phyloP scores from a whole-genome alignment of 2,329 filamentous ascomycete genomes.

The Leptographium radiaticola region DNA sequence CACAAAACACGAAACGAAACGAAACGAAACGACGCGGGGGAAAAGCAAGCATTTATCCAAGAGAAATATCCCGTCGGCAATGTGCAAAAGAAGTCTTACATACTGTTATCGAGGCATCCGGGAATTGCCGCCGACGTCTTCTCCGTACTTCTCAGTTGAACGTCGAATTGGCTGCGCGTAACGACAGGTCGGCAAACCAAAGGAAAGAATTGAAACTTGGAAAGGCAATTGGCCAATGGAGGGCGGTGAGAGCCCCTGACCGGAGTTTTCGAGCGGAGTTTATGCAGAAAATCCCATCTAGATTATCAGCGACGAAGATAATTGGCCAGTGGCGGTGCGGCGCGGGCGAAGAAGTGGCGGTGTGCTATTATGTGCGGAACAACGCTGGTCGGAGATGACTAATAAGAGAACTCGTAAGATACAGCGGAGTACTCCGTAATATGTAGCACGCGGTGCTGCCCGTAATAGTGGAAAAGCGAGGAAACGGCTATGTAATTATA shows the following conservation, averaged over 20 bases:
- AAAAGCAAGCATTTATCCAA: too few relatives aligned
- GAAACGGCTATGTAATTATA: too few relatives aligned
- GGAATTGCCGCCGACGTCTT: background rate
- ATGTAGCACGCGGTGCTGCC: too few relatives aligned
- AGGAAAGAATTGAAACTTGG: background rate
- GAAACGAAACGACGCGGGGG: background rate
- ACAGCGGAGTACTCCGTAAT: too few relatives aligned
- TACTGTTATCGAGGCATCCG: background rate
- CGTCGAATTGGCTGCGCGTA: background rate
- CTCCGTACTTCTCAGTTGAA: too few relatives aligned
- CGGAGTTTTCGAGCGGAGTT: background rate
- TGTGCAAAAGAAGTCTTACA: background rate
- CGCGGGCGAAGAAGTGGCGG: too few relatives aligned
- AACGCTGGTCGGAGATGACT: background rate
- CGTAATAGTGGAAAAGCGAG: too few relatives aligned
- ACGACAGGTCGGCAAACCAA: background rate
- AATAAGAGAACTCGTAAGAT: background rate
- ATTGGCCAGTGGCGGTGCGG: too few relatives aligned
- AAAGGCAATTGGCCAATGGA: conserved; percentile 7
- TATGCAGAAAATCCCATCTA: background rate
- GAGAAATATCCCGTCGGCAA: too few relatives aligned
- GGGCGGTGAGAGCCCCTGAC: conserved; percentile 7
- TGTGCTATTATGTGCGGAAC: background rate
- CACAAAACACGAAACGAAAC: too few relatives aligned
- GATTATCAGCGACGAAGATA: too few relatives aligned